Evolutionary conservation across 73 alveolate species (phyloP).

Genomic region (Breviolum minutum): DNA sequence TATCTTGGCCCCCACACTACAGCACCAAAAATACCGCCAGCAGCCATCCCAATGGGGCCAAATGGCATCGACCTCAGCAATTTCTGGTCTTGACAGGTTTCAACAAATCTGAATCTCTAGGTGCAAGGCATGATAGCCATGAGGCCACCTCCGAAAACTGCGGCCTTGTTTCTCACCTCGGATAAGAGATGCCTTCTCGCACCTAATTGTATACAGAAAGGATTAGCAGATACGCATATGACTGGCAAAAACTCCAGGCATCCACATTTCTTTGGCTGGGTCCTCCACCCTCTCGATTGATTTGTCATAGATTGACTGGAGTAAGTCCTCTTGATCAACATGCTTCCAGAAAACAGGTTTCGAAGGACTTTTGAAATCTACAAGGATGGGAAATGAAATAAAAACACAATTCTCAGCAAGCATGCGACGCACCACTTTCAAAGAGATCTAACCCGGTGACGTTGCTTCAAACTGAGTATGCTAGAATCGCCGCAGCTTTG

Average conservation of each 20-base stretch:
- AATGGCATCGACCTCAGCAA: constrained; percentile 93
- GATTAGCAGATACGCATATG: background rate
- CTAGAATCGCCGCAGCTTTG: background rate
- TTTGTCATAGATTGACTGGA: constrained; percentile 71
- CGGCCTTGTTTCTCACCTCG: constrained; percentile 49
- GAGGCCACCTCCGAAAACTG: constrained; percentile 73
- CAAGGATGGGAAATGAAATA: too few species aligned
- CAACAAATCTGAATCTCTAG: background rate
- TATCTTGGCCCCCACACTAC: background rate
- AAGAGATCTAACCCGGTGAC: background rate
- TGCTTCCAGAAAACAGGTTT: background rate
- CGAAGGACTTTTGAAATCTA: background rate
- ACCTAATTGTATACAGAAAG: background rate
- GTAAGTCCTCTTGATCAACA: constrained; percentile 20
- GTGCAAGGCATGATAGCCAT: constrained; percentile 61
- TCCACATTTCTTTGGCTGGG: background rate
- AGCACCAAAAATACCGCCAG: constrained; percentile 83
- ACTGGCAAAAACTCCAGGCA: too few species aligned
- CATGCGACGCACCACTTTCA: too few species aligned
- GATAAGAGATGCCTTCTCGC: background rate
- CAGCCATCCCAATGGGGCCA: constrained; percentile 94
- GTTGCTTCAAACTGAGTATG: background rate
- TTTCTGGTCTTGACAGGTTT: background rate
- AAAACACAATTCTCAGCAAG: too few species aligned
- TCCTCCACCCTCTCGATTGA: constrained; percentile 37